Conservation (phyloP, 495 filamentous ascomycete genomes). For the Aspergillus avenaceus region DNA sequence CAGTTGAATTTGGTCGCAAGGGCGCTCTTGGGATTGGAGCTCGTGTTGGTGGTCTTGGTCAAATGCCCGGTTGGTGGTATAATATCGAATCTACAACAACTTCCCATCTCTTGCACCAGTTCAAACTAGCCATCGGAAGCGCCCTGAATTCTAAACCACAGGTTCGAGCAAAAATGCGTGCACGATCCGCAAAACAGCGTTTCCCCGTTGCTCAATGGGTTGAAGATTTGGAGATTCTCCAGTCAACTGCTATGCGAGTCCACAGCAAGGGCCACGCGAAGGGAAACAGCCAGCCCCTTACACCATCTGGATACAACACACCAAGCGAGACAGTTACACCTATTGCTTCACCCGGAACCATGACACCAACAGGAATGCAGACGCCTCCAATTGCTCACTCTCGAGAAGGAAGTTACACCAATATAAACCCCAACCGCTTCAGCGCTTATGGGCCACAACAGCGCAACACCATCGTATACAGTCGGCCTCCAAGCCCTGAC, state of each 20-base stretch:
- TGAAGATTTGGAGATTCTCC: conserved; percentile 57
- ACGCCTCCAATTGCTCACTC: conserved; percentile 34
- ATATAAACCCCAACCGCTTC: conserved; percentile 49
- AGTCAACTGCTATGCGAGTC: conserved; percentile 51
- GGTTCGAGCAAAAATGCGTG: conserved; percentile 64
- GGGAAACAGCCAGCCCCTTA: conserved; percentile 25
- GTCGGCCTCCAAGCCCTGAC: conserved; percentile 38
- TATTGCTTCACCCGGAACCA: conserved; percentile 26
- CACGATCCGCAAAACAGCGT: conserved; percentile 69
- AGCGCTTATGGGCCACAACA: conserved; percentile 44
- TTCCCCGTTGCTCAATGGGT: conserved; percentile 72
- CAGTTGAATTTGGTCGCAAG: conserved; percentile 76
- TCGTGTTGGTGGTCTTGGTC: conserved; percentile 62
- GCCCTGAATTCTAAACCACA: conserved; percentile 59
- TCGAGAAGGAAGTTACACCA: conserved; percentile 48
- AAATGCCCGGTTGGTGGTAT: conserved; percentile 80
- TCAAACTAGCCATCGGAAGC: conserved; percentile 62
- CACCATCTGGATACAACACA: conserved; percentile 34
- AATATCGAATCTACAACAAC: conserved; percentile 66
- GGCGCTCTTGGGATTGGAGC: conserved; percentile 73
- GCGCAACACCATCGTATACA: conserved; percentile 46
- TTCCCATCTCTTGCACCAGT: conserved; percentile 67
- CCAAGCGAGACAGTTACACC: conserved; percentile 38
- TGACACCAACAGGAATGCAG: conserved; percentile 41
- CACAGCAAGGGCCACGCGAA: conserved; percentile 39